Evolutionary conservation across 208 protist genomes (phyloP).

Genomic region (Leishmania braziliensis): DNA sequence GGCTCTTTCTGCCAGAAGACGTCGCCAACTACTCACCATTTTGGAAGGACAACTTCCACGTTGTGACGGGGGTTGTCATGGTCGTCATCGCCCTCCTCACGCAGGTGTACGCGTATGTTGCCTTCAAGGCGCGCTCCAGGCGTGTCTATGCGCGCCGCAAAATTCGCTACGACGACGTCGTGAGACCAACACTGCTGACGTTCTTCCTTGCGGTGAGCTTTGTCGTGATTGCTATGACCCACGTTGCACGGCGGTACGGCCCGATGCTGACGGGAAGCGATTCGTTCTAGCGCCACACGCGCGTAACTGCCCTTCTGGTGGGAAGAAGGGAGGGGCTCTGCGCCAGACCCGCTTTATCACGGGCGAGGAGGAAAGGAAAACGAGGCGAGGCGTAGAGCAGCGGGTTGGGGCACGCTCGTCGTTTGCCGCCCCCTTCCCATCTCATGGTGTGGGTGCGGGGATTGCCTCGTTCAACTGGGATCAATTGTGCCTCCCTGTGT

Average conservation of each 20-base stretch:
- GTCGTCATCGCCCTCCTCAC: constrained; percentile 58
- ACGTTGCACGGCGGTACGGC: constrained; percentile 77
- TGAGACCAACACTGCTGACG: constrained; percentile 70
- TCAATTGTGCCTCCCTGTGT: constrained; percentile 5
- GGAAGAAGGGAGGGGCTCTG: not conserved
- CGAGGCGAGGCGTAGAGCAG: not conserved
- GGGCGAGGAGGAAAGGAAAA: too few relatives aligned
- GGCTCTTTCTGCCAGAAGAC: constrained; percentile 63
- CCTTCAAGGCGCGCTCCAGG: constrained; percentile 70
- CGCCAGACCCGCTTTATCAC: not conserved
- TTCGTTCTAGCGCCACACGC: constrained; percentile 42
- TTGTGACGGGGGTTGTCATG: constrained; percentile 61
- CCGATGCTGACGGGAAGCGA: constrained; percentile 84
- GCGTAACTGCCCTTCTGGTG: not conserved
- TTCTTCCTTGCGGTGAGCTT: constrained; percentile 58
- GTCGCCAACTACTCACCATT: constrained; percentile 44
- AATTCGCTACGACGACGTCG: constrained; percentile 82
- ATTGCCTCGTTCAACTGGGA: not conserved
- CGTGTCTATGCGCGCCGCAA: constrained; percentile 87
- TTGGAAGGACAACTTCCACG: constrained; percentile 73
- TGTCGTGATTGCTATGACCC: constrained; percentile 43
- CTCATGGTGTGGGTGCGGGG: not conserved
- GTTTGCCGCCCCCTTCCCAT: not conserved
- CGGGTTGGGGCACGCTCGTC: not conserved
- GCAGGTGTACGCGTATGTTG: constrained; percentile 72